Conservation (phyloP, 2,329 filamentous ascomycete species). For the Xylariaceae sp. region DNA sequence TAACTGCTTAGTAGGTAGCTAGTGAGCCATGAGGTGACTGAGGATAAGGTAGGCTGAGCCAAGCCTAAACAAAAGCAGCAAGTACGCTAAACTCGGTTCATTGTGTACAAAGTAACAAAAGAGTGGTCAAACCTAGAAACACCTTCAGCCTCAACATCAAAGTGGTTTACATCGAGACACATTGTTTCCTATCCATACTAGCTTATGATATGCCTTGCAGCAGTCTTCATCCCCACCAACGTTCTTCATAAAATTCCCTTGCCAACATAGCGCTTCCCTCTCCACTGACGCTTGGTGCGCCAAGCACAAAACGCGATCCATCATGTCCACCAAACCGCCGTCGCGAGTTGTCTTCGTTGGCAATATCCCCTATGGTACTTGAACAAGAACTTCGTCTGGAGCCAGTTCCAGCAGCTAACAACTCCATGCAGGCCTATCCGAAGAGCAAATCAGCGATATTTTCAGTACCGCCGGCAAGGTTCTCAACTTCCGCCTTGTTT, state of each 20-base stretch:
- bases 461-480: slow-evolving; percentile 91
- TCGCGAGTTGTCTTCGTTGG: slow-evolving; percentile 85
- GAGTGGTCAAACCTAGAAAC: too few species aligned
- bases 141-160: too few species aligned
- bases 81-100: too few species aligned
- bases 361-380: slow-evolving; percentile 79
- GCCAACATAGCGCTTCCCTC: neutral
- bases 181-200: too few species aligned
- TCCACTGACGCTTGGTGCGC: slow-evolving; percentile 2
- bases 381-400: neutral
- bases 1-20: too few species aligned
- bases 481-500: slow-evolving; percentile 89
- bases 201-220: neutral
- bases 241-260: too few species aligned
- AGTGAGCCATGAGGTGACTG: too few species aligned
- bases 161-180: too few species aligned
- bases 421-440: slow-evolving; percentile 77
- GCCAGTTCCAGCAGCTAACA: slow-evolving; percentile 2
- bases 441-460: slow-evolving; percentile 94
- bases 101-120: too few species aligned
- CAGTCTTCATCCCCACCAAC: too few species aligned
- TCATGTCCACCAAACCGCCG: slow-evolving; percentile 76
- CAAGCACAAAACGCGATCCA: slow-evolving; percentile 38
- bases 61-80: too few species aligned
- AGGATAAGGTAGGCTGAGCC: too few species aligned